A percentile compares a stretch with the other conserved stretches of the same genome.
These are phyloP conservation scores for Paramecium caudatum DNA, from an alignment of 73 alveolate species.

Conservation along the genomic window DNA sequence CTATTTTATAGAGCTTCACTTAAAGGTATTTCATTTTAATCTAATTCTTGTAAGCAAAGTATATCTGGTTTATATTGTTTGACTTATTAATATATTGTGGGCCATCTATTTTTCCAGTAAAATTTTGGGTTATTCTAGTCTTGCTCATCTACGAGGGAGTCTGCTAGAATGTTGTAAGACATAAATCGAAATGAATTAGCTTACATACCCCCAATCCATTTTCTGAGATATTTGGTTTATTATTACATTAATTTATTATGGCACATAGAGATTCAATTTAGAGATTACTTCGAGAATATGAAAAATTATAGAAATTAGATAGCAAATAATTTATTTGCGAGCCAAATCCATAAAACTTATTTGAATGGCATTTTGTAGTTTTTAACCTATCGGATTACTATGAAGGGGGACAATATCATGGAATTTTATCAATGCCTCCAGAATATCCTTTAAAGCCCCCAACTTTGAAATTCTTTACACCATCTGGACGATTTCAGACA, in stretches of 20 bases:
- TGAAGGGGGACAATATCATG: constrained; percentile 89
- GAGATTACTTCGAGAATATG: constrained; percentile 39
- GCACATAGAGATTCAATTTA: not conserved
- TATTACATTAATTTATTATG: constrained; percentile 31
- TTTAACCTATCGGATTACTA: constrained; percentile 79
- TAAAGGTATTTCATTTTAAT: constrained; percentile 12
- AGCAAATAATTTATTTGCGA: constrained; percentile 51
- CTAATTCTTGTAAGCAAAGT: constrained; percentile 43
- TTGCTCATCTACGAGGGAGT: constrained; percentile 1
- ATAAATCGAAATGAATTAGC: not conserved
- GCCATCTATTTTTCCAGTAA: constrained; percentile 40
- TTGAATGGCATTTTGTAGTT: constrained; percentile 87
- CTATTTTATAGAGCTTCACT: not conserved
- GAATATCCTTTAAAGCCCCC: constrained; percentile 93
- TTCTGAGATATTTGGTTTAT: not conserved
- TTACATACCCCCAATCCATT: not conserved
- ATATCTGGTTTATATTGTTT: constrained; percentile 37
- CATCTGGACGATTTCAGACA: constrained; percentile 83
- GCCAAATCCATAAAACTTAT: constrained; percentile 83
- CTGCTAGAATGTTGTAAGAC: constrained; percentile 64
- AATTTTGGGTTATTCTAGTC: not conserved
- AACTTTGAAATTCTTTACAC: constrained; percentile 82
- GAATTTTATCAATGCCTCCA: constrained; percentile 81
- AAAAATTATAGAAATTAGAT: not conserved
- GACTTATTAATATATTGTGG: not conserved